Evolutionary conservation across 495 filamentous ascomycete species (phyloP), one percentile per base, ranked within the genome.

Genomic region (Penicillium egyptiacum): DNA sequence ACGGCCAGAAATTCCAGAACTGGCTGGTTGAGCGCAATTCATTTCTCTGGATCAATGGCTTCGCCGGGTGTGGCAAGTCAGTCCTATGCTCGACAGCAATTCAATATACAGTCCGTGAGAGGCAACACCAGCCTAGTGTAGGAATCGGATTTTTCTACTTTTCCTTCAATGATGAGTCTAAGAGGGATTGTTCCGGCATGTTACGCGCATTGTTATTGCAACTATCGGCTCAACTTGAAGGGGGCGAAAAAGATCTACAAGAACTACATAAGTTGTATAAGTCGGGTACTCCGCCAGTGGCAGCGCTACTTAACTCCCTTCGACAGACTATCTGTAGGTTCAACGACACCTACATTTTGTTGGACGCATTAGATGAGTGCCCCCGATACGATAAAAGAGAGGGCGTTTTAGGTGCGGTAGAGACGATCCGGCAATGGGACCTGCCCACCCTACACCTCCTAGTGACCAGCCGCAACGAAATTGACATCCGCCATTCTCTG

Each of bases 71-170:
- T 62, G 72, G 74, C 16, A 78, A 76, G 49, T 74, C 71, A 12
- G 63, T 78, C n/a, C 63, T 74, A 0, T 73, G 70, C 52, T 73
- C 72, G 14, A 70, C 66, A 2, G 63, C 63, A 39, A 71, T 74
- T 12, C 58, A 75, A 31, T 11, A 61, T 55, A 58, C 51, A 11
- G 50, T 67, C n/a, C 51, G 50, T n/a, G 51, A 63, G 39, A 62
- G 20, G 23, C 30, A 49, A 19, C 26, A 63, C 39, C 40, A 57
- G 17, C n/a, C 50, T 0, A n/a, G 19, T 2, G 51, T 68, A 17
- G 72, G 69, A n/a, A 58, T 76, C 25, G 68, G 64, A 4, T 76
- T 71, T 57, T 78, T 75, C 58, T 78, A 70, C 59, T 78, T 76
- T 53, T 64, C 69, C 3, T 76, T 78, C 42, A 69, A 41, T 35